These are phyloP conservation scores for Zygosaccharomyces gambellarensis DNA, from an alignment of 805 yeast species.

Conservation along the genomic window DNA sequence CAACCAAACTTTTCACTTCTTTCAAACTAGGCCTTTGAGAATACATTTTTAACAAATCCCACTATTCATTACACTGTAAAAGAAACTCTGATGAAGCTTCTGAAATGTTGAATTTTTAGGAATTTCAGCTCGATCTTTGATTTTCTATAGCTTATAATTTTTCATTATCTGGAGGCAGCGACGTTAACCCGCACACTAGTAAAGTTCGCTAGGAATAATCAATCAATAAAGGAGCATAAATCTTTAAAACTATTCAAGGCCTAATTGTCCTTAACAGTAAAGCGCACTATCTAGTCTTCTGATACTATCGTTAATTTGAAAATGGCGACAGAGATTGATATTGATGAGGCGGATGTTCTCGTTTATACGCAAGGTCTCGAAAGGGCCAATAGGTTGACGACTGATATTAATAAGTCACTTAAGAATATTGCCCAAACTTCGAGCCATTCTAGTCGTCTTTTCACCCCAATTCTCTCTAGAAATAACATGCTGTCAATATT, in stretches of 20 bases:
- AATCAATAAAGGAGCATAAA: constrained; percentile 2
- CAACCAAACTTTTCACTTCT: constrained; percentile 14
- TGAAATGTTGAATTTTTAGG: not conserved
- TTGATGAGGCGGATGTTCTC: constrained; percentile 78
- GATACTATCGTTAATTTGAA: not conserved
- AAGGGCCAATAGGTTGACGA: constrained; percentile 52
- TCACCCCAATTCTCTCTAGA: constrained; percentile 66
- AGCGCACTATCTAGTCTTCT: no score
- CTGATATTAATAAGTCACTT: constrained; percentile 51
- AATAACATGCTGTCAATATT: constrained; percentile 53
- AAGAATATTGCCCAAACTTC: constrained; percentile 39
- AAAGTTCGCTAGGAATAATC: not conserved
- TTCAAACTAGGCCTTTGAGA: not conserved
- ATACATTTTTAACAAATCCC: not conserved
- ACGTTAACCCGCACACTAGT: constrained; percentile 3
- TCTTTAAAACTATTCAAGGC: not conserved
- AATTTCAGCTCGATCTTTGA: not conserved
- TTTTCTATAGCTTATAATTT: not conserved
- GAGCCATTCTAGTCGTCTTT: constrained; percentile 38
- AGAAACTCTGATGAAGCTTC: not conserved
- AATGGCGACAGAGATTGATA: constrained; percentile 38
- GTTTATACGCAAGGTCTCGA: constrained; percentile 71
- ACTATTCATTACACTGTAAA: not conserved
- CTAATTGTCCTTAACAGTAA: no score
- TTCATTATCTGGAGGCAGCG: not conserved